Evolutionary conservation across 2,329 filamentous ascomycete genomes (phyloP), one percentile per base, ranked within the genome.

Genomic region (Aspergillus melleus): DNA sequence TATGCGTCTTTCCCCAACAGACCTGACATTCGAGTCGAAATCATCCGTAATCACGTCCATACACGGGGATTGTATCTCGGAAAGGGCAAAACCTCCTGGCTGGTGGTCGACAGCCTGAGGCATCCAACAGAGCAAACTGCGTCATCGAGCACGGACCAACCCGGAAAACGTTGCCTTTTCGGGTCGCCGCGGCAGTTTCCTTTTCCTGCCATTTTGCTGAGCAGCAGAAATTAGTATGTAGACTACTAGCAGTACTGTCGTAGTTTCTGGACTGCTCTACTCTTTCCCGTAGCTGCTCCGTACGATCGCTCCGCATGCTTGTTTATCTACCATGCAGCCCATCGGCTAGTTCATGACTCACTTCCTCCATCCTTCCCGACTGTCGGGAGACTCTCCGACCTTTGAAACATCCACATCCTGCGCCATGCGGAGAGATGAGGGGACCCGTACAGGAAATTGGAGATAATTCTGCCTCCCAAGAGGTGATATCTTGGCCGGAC

Each of bases 161-260:
- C 46, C 61, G 66, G 67, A 65, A 65, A 62, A 60, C 52, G 49
- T 64, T 67, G 32, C 67, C 65, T 30, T 36, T 62, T 66, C 42
- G 29, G 60, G 62, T 49, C 14, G 14, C 52, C 55, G 57, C 26
- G 24, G 8, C 50, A 19, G 39, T 42, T 46, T n/a, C n/a, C 14
- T 46, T n/a, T 46, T 36, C 32, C 32, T 14, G 30, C 32, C 26
- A 8, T 29, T 29, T 29, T 29, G 26, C 26, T 29, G 26, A 29
- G 26, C n/a, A n/a, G n/a, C n/a, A n/a, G n/a, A n/a, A n/a, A n/a
- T n/a, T n/a, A n/a, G n/a, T n/a, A n/a, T n/a, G n/a, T n/a, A n/a
- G n/a, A n/a, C n/a, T n/a, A n/a, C n/a, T n/a, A n/a, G n/a, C n/a
- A n/a, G n/a, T n/a, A n/a, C n/a, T n/a, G n/a, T n/a, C n/a, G n/a